Evolutionary conservation across 768 basidiomycete species (phyloP).

Genomic region (Crassisporium funariophilum): DNA sequence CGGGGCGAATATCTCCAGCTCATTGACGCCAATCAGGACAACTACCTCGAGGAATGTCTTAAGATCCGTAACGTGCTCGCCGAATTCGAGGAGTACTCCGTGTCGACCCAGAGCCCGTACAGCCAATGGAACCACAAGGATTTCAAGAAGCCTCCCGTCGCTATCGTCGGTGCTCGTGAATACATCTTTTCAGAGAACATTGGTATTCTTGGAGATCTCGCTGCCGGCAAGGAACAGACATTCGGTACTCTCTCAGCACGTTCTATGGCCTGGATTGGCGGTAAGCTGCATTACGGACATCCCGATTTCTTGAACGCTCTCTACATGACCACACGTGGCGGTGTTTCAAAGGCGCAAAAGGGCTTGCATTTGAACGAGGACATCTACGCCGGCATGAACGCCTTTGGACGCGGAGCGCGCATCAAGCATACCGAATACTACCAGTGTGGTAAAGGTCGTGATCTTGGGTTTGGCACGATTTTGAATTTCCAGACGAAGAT

Average conservation of each 20-base stretch:
- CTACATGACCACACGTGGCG: constrained; percentile 98
- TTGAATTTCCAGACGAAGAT: constrained; percentile 99
- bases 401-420: constrained; percentile 92
- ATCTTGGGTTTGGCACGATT: constrained; percentile 98
- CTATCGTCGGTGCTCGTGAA: constrained; percentile 98
- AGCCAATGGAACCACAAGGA: constrained; percentile 88
- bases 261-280: constrained; percentile 95
- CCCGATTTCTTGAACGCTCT: constrained; percentile 98
- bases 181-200: constrained; percentile 99
- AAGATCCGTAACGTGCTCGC: constrained; percentile 98
- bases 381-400: constrained; percentile 99
- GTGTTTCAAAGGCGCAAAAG: constrained; percentile 98
- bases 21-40: constrained; percentile 99
- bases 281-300: constrained; percentile 98
- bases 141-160: constrained; percentile 86
- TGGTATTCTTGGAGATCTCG: constrained; percentile 97
- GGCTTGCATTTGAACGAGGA: constrained; percentile 99
- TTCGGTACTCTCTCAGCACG: constrained; percentile 98
- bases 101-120: constrained; percentile 89
- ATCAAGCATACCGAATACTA: constrained; percentile 99
- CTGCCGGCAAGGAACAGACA: constrained; percentile 99
- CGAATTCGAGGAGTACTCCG: constrained; percentile 93
- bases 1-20: constrained; percentile 99
- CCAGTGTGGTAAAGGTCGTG: constrained; percentile 98
- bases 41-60: constrained; percentile 98